phyloP scores from a whole-genome alignment of 768 basidiomycete species.

The Pleurotus platypus region DNA sequence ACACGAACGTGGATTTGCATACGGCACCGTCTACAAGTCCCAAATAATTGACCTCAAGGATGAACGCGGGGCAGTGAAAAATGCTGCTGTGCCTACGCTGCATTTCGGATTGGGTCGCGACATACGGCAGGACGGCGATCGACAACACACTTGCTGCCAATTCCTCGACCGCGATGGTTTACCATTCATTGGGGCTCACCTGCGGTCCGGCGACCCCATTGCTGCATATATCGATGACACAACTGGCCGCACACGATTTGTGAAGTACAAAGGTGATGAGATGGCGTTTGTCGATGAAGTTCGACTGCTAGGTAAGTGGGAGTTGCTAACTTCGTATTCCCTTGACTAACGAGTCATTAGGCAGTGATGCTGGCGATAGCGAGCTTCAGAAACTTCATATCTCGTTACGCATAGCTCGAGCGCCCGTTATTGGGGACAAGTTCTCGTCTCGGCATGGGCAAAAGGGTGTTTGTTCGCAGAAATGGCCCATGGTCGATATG shows the following conservation, averaged over 20 bases:
- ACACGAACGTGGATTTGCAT: slow-evolving; percentile 95
- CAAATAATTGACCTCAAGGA: slow-evolving; percentile 89
- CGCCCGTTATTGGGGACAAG: slow-evolving; percentile 98
- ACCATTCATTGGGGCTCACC: slow-evolving; percentile 68
- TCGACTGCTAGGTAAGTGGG: slow-evolving; percentile 71
- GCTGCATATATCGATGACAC: slow-evolving; percentile 88
- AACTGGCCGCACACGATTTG: slow-evolving; percentile 74
- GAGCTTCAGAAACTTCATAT: slow-evolving; percentile 92
- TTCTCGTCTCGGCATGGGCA: slow-evolving; percentile 99
- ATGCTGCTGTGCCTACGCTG: slow-evolving; percentile 54
- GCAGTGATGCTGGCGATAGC: slow-evolving; percentile 80
- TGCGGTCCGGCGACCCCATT: slow-evolving; percentile 74
- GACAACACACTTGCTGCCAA: slow-evolving; percentile 33
- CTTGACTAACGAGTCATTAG: slow-evolving; percentile 32
- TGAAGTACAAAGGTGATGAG: slow-evolving; percentile 98
- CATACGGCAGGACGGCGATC: slow-evolving; percentile 49
- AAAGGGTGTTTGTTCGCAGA: slow-evolving; percentile 99
- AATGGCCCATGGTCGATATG: slow-evolving; percentile 98
- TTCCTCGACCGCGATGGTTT: slow-evolving; percentile 83
- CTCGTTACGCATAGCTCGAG: slow-evolving; percentile 88
- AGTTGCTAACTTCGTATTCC: background rate
- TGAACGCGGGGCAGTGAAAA: slow-evolving; percentile 61
- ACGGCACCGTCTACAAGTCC: slow-evolving; percentile 95
- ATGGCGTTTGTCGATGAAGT: slow-evolving; percentile 86
- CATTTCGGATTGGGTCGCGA: slow-evolving; percentile 90